phyloP scores from a whole-genome alignment of 495 filamentous ascomycete genomes.

The Aspergillus heteromorphus region DNA sequence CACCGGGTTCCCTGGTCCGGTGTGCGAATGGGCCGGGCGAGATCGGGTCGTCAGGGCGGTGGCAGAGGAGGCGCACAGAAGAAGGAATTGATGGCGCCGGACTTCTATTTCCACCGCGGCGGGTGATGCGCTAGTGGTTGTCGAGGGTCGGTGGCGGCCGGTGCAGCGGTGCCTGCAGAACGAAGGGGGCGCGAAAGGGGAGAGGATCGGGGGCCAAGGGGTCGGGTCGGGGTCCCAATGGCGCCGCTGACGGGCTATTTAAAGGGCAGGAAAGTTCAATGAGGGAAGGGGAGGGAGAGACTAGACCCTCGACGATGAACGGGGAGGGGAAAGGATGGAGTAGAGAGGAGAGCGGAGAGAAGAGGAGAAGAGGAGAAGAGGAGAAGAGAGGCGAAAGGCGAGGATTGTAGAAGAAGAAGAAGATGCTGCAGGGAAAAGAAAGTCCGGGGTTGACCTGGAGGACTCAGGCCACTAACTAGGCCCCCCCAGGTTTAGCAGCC shows the following conservation, averaged over 20 bases:
- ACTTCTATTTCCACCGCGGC: neutral
- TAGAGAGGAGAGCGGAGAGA: neutral
- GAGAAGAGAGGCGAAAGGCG: neutral
- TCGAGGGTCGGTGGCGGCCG: neutral
- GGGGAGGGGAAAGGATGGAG: neutral
- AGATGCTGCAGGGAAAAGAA: neutral
- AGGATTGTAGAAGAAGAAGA: neutral
- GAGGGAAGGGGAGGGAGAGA: neutral
- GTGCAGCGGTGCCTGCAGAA: neutral
- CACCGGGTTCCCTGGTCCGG: neutral
- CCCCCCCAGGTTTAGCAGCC: neutral
- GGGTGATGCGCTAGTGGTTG: neutral
- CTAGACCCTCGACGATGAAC: neutral
- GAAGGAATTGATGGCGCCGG: neutral
- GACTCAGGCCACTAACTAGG: neutral
- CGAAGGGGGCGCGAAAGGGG: neutral
- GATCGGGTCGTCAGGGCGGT: neutral
- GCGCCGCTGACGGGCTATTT: constrained; percentile 1
- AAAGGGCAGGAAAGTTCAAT: neutral
- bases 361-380: neutral
- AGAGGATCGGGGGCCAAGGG: neutral
- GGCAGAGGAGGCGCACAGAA: too few relatives aligned
- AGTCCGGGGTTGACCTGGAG: neutral
- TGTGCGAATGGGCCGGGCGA: neutral
- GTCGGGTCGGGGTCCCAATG: neutral